A percentile compares a stretch with the other conserved stretches of the same genome.
Conservation (phyloP, 768 basidiomycete genomes). For the Leccinum subgranulosum region DNA sequence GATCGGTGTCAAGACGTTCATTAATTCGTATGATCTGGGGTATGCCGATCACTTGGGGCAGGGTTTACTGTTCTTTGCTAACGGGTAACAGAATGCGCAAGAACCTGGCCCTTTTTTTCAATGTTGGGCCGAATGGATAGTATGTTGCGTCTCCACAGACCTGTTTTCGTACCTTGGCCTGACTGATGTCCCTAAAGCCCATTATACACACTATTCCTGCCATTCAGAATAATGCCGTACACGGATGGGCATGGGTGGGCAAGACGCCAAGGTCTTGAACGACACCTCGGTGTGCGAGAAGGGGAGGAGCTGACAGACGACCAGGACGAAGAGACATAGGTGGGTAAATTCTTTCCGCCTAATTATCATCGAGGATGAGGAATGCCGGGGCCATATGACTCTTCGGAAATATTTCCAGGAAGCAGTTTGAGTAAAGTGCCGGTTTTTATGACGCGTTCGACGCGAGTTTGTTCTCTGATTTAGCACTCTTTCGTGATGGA, state of each 20-base stretch:
- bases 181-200: slow-evolving; percentile 45
- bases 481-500: background rate
- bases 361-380: slow-evolving; percentile 40
- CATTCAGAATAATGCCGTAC: slow-evolving; percentile 74
- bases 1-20: slow-evolving; percentile 52
- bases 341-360: background rate
- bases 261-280: slow-evolving; percentile 58
- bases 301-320: slow-evolving; percentile 92
- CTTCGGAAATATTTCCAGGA: slow-evolving; percentile 40
- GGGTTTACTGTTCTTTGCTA: background rate
- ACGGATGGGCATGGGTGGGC: slow-evolving; percentile 64
- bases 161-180: background rate
- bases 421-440: slow-evolving; percentile 24
- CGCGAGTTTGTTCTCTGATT: slow-evolving; percentile 22
- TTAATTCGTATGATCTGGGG: slow-evolving; percentile 93
- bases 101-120: slow-evolving; percentile 87
- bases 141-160: slow-evolving; percentile 41
- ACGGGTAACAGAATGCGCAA: slow-evolving; percentile 35
- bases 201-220: slow-evolving; percentile 74
- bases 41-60: slow-evolving; percentile 29
- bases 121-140: slow-evolving; percentile 78
- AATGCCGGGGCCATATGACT: slow-evolving; percentile 84
- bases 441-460: slow-evolving; percentile 12
- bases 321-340: slow-evolving; percentile 39
- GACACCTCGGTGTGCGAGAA: slow-evolving; percentile 58